Evolutionary conservation across 2,329 filamentous ascomycete species (phyloP).

Genomic region (Rhynchosporium secalis): DNA sequence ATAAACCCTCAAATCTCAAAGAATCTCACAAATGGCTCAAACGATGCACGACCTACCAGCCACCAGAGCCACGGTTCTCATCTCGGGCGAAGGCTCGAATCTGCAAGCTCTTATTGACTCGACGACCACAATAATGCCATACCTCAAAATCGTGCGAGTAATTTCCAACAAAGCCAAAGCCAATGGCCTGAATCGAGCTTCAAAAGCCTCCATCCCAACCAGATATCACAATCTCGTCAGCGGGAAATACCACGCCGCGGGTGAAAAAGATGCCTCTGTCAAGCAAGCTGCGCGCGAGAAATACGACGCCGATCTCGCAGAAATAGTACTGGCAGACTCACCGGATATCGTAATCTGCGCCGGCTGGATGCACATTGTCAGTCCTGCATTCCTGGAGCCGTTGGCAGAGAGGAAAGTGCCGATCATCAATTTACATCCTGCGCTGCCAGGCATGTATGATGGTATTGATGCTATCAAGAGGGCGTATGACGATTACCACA

Average conservation of each 20-base stretch:
- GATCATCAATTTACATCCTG: slow-evolving; percentile 70
- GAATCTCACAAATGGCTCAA: neutral
- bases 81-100: slow-evolving; percentile 69
- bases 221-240: slow-evolving; percentile 66
- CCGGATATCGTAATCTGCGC: slow-evolving; percentile 66
- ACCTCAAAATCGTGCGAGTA: slow-evolving; percentile 54
- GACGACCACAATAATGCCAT: slow-evolving; percentile 45
- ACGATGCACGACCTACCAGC: slow-evolving; percentile 26
- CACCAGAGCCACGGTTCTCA: slow-evolving; percentile 56
- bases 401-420: slow-evolving; percentile 53
- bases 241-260: slow-evolving; percentile 50
- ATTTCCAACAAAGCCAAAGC: slow-evolving; percentile 66
- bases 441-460: slow-evolving; percentile 69
- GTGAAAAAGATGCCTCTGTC: slow-evolving; percentile 46
- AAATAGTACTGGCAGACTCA: slow-evolving; percentile 51
- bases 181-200: slow-evolving; percentile 63
- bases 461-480: slow-evolving; percentile 76
- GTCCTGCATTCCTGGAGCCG: slow-evolving; percentile 60
- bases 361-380: slow-evolving; percentile 72
- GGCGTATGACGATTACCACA: slow-evolving; percentile 71
- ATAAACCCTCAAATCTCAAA: neutral
- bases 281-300: slow-evolving; percentile 53
- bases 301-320: slow-evolving; percentile 67
- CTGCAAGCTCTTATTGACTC: slow-evolving; percentile 63
- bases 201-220: slow-evolving; percentile 59